Evolutionary conservation across 345 rosid genomes (phyloP).

Genomic region (Euphorbia peplus): DNA sequence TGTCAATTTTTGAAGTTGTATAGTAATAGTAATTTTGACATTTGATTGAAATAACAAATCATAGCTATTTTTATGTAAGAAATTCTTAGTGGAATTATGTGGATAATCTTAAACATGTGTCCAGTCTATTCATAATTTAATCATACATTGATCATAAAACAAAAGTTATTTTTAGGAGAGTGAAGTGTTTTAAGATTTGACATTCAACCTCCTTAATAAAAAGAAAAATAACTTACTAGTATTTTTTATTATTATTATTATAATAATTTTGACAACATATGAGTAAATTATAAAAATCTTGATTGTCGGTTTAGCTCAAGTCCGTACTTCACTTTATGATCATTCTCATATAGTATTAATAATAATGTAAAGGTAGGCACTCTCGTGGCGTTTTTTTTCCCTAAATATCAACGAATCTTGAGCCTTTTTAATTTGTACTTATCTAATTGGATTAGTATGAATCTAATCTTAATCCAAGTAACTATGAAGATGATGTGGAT

Average conservation of each 20-base stretch:
- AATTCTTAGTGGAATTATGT: too few species aligned
- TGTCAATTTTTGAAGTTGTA: too few species aligned
- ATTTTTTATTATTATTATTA: too few species aligned
- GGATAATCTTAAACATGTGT: too few species aligned
- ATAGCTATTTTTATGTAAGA: too few species aligned
- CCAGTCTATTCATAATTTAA: too few species aligned
- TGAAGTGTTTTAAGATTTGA: not conserved
- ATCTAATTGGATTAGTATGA: not conserved
- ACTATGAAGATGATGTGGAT: not conserved
- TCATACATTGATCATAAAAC: too few species aligned
- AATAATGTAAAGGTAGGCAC: not conserved
- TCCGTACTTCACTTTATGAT: slow-evolving; percentile 4
- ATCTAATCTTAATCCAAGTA: not conserved
- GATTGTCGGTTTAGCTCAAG: not conserved
- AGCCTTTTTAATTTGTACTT: not conserved
- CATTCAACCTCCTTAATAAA: not conserved
- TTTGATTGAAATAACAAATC: too few species aligned
- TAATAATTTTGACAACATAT: not conserved
- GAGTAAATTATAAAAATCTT: not conserved
- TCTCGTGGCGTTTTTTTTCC: not conserved
- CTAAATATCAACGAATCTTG: not conserved
- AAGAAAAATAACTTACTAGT: too few species aligned
- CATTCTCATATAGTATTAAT: not conserved
- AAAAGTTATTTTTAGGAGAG: too few species aligned
- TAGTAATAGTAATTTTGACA: too few species aligned